Base-by-base conservation (phyloP, 2,329 filamentous ascomycete species). In the Colletotrichum abscissum region DNA sequence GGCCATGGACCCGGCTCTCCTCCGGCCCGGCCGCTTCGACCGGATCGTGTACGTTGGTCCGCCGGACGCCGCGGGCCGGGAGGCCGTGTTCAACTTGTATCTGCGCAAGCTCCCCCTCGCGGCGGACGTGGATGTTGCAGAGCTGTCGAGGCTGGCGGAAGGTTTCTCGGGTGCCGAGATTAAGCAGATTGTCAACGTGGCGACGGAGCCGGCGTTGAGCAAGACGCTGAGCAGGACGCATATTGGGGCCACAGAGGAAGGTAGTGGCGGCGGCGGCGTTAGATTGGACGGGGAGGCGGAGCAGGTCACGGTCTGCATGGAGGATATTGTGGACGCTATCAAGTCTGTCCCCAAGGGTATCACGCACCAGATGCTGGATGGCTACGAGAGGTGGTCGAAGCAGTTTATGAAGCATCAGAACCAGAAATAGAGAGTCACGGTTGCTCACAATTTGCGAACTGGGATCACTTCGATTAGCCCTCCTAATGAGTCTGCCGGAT, bases 121-220 rank as follows among this genome's bases (percentile, higher is more conserved):
- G 1, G 79, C 84, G 0, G 92, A 94, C 67, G 89, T 97, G 16
- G 90, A 95, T 78, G 81, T 94, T 9, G 83, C 87, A 1, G 84
- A 86, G 62, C 83, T 97, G 35, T 93, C 94, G 5, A 79, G 80
- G 19, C 81, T 85, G 59, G 93, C 93, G 0, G 92, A 95, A 8
- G 95, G 95, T 0, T 94, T 94, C 81, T 97, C 95, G 1, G 95
- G 95, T 2, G 95, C 95, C 0, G 96, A 98, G 82, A 90, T 98
- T 73, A 84, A 86, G 70, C 85, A 85, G 5, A 86, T 90, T 4
- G 89, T 88, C 76, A 82, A 84, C 42, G 80, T 81, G 65, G 86
- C 86, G 0, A 69, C 74, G 16, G 85, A 84, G 5, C 79, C 84
- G 64, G 82, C 84, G 5, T 88, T 86, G 14, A 80, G 84, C 67